These are phyloP conservation scores for Trichoderma endophyticum DNA, from an alignment of 2,329 filamentous ascomycete genomes.

Conservation along the genomic window DNA sequence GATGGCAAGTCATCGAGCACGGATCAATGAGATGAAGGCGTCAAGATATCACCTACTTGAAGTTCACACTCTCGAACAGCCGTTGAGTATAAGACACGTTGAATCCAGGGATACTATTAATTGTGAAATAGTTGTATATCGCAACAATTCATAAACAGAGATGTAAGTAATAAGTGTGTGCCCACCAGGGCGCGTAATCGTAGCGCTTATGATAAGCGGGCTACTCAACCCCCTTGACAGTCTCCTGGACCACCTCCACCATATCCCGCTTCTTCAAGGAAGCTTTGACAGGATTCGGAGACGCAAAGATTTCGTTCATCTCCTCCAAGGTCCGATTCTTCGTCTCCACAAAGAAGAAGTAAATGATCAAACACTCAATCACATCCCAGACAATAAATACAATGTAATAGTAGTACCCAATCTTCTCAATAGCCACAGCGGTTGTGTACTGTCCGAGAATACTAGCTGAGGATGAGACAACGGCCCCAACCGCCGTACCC, in stretches of 20 bases:
- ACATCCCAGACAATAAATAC: slow-evolving; percentile 34
- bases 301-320: slow-evolving; percentile 28
- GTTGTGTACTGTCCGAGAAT: slow-evolving; percentile 18
- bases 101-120: not conserved
- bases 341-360: slow-evolving; percentile 35
- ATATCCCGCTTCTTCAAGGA: slow-evolving; percentile 1
- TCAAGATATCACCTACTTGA: not conserved
- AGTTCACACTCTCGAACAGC: not conserved
- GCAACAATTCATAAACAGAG: not conserved
- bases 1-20: not conserved
- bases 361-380: slow-evolving; percentile 31
- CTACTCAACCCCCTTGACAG: not conserved
- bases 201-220: not conserved
- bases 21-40: not conserved
- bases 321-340: slow-evolving; percentile 29
- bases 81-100: not conserved
- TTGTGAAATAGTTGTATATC: not conserved
- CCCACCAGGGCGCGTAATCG: not conserved
- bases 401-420: slow-evolving; percentile 39
- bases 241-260: not conserved
- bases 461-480: slow-evolving; percentile 14
- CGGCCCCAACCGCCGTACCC: slow-evolving; percentile 14
- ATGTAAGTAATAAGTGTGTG: not conserved
- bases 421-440: slow-evolving; percentile 18
- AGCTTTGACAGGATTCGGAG: slow-evolving; percentile 20